Evolutionary conservation across 2,329 filamentous ascomycete species (phyloP), one percentile per base, ranked within the genome.

Genomic region (Botrytis deweyae): DNA sequence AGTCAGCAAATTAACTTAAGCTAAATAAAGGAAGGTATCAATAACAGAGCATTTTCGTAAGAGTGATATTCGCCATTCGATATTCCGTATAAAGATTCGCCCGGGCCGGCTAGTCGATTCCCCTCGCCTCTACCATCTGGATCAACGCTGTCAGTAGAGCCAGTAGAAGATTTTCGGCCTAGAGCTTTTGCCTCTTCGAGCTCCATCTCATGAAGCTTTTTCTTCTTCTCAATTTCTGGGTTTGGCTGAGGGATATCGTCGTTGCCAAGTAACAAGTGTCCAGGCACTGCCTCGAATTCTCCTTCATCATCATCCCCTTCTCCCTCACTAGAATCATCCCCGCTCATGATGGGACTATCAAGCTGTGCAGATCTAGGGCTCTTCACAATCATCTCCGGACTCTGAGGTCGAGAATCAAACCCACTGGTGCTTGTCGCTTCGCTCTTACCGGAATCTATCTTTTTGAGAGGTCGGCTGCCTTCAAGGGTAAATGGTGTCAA

Each of bases 161-260:
- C 78, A 40, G 77, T 66, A 29, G 76, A 79, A 14, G 52, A 59
- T 65, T 80, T 79, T 62, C 74, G 75, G 20, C 75, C 74, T 25
- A 89, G 81, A 14, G 87, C 88, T 3, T 84, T 85, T 20, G 88
- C 88, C 78, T 90, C 88, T 73, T 85, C 87, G 3, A 88, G 85
- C 77, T 90, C 88, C 88, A 90, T 90, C 77, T 86, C 84, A 78
- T 89, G 88, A 25, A 90, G 83, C 71, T 85, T 86, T 73, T 88
- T 84, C 80, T 88, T 87, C 77, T 85, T 79, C 70, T 78, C 76
- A 68, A 76, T 72, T 38, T 79, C 76, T n/a, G 77, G 74, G 38
- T 67, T 74, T 8, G 76, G 76, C n/a, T 74, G 73, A 25, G 58
- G 20, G 38, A 16, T 22, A 46, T 68, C 36, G 70, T 76, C 75